Base-by-base conservation (phyloP, 1,284 basidiomycete genomes). In the Athelia sp. region DNA sequence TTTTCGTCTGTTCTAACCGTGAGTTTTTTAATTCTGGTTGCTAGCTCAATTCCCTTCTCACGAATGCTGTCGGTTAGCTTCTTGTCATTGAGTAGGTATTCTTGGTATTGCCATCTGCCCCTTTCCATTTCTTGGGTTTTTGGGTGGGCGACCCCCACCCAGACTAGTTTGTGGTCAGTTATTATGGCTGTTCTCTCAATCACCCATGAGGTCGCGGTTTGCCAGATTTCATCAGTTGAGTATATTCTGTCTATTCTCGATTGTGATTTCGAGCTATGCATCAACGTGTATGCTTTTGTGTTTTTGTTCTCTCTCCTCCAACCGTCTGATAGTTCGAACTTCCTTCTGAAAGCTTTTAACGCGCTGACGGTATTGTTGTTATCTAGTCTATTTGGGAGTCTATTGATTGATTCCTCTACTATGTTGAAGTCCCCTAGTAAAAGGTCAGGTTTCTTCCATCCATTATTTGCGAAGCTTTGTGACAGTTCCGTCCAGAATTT, bases 161-260 rank as follows among this genome's bases (percentile, higher is more conserved):
- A 57, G 0, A 66, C 59, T 4, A 71, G 21, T 21, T 51, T 42
- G 47, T 71, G 68, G 56, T 73, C 69, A 8, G 62, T 62, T 2
- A 50, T 43, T 1, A 64, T 50, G 0, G 51, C 58, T 15, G 53
- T 35, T 1, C 38, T 34, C 13, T 35, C 17, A 4, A 66, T 64
- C 14, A 46, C 8, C 69, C 69, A 72, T 0, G 62, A 55, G 2
- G 51, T n/a, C 0, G 57, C 49, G 0, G 35, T 46, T 4, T 51
- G 23, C 0, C 52, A 23, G 1, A 57, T n/a, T 2, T 43, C 6
- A 9, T 47, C n/a, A 0, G 56, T 52, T 0, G 50, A 35, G 47
- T 72, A 72, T 31, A 73, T 70, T 15, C 67, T 21, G 56, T 76
- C 71, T 0, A 74, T 59, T 1, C 69, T 31, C 0, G 71, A 71